Evolutionary conservation across 2,329 filamentous ascomycete genomes (phyloP).

Genomic region (Peltaster fructicola): DNA sequence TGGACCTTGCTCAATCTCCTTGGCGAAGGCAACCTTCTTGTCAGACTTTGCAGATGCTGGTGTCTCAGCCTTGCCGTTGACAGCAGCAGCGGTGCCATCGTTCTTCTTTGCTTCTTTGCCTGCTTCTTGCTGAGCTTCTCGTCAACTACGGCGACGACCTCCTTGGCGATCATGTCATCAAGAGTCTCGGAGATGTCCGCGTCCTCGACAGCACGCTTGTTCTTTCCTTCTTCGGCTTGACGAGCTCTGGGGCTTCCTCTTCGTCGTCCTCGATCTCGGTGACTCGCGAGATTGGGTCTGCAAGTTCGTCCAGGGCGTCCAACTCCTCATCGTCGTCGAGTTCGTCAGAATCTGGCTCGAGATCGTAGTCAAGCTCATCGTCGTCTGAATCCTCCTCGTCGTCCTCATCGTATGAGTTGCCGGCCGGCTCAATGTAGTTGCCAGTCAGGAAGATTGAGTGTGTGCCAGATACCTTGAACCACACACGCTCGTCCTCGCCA

Average conservation of each 20-base stretch:
- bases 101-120: conserved; percentile 97
- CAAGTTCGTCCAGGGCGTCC: conserved; percentile 42
- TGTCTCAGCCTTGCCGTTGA: conserved; percentile 38
- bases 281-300: conserved; percentile 64
- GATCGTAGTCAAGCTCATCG: conserved; percentile 46
- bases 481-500: conserved; percentile 72
- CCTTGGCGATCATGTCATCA: conserved; percentile 70
- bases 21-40: conserved; percentile 98
- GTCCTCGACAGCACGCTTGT: conserved; percentile 75
- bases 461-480: conserved; percentile 79
- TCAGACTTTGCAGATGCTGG: conserved; percentile 39
- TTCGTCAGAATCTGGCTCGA: conserved; percentile 64
- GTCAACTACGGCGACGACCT: conserved; percentile 38
- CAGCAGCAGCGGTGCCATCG: conserved; percentile 65
- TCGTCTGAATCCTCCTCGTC: conserved; percentile 44
- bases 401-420: conserved; percentile 38
- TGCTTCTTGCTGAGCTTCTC: conserved; percentile 86
- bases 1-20: conserved; percentile 94
- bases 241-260: conserved; percentile 42
- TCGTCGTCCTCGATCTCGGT: conserved; percentile 72
- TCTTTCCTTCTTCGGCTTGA: conserved; percentile 50
- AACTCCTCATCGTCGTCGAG: conserved; percentile 37
- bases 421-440: conserved; percentile 71
- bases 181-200: conserved; percentile 42
- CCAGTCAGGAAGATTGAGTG: conserved; percentile 86